These are phyloP conservation scores for Diaporthe destruens DNA, from an alignment of 2,329 filamentous ascomycete genomes.

Conservation along the genomic window DNA sequence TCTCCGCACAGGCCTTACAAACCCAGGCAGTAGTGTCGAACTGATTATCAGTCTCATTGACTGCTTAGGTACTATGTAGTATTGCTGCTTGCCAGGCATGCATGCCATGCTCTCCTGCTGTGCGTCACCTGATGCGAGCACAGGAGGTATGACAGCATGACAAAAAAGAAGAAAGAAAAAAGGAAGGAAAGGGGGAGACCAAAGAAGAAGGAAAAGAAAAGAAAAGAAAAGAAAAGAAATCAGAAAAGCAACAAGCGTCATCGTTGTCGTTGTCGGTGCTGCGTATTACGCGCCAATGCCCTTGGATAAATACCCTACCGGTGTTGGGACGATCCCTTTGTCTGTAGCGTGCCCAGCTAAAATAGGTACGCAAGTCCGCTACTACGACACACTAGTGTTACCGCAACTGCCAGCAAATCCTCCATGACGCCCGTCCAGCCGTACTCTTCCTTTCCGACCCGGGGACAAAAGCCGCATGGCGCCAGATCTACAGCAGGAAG, in stretches of 20 bases:
- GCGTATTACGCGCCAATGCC: background rate
- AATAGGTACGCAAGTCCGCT: constrained; percentile 1
- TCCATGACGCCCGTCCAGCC: constrained; percentile 17
- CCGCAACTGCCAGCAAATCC: constrained; percentile 11
- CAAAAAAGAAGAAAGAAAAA: background rate
- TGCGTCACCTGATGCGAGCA: constrained; percentile 13
- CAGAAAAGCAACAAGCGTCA: background rate
- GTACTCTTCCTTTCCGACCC: constrained; percentile 10
- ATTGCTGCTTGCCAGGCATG: constrained; percentile 7
- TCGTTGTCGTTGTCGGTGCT: constrained; percentile 5
- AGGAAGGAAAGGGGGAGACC: background rate
- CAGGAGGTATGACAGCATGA: constrained; percentile 7
- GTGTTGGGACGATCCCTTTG: constrained; percentile 21
- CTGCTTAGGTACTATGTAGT: background rate
- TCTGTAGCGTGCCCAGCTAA: background rate
- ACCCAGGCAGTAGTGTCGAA: background rate
- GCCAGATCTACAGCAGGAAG: constrained; percentile 18
- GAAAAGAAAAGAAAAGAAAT: background rate
- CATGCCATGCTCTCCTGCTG: constrained; percentile 21
- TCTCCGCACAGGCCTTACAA: constrained; percentile 26
- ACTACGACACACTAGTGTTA: background rate
- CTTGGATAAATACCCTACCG: constrained; percentile 19
- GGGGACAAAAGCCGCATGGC: constrained; percentile 22
- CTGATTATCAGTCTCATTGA: background rate
- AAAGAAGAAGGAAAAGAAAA: background rate